Evolutionary conservation across 192 early-diverging fungal species (phyloP).

Genomic region (Coemansia guatemalensis): DNA sequence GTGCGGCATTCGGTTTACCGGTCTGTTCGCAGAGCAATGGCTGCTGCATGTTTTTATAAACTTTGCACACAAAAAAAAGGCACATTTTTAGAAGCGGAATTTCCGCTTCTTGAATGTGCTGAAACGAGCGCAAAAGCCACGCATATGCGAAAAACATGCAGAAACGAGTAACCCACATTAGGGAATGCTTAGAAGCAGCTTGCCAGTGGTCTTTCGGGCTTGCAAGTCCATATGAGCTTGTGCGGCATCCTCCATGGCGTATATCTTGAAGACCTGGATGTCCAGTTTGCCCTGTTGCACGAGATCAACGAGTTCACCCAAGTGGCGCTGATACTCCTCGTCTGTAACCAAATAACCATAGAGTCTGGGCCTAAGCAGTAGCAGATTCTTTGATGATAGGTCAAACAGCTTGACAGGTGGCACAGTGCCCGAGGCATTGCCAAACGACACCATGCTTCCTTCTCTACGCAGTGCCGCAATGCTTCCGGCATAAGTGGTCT

Average conservation of each 20-base stretch:
- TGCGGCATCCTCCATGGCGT: constrained; percentile 70
- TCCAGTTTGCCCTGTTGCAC: constrained; percentile 61
- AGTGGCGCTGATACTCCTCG: constrained; percentile 66
- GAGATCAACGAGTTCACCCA: constrained; percentile 61
- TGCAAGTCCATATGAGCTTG: constrained; percentile 80
- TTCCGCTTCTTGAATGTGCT: too few species aligned
- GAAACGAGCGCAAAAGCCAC: neutral
- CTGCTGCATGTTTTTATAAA: neutral
- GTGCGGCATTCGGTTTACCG: neutral
- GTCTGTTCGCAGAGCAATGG: too few species aligned
- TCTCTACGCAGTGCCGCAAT: constrained; percentile 62
- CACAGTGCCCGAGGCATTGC: constrained; percentile 82
- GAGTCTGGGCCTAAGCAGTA: constrained; percentile 71
- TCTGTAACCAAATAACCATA: constrained; percentile 67
- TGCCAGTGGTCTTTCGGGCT: constrained; percentile 69
- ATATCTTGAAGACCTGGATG: constrained; percentile 71
- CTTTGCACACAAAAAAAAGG: neutral
- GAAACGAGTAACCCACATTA: constrained; percentile 2
- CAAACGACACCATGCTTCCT: constrained; percentile 81
- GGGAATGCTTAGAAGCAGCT: constrained; percentile 57
- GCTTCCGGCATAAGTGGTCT: constrained; percentile 75
- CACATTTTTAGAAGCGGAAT: neutral
- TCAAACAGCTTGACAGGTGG: constrained; percentile 60
- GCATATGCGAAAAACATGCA: neutral
- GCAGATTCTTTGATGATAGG: constrained; percentile 70